Evolutionary conservation across 163 green algal genomes (phyloP).

Genomic region (Scenedesmus sp.): DNA sequence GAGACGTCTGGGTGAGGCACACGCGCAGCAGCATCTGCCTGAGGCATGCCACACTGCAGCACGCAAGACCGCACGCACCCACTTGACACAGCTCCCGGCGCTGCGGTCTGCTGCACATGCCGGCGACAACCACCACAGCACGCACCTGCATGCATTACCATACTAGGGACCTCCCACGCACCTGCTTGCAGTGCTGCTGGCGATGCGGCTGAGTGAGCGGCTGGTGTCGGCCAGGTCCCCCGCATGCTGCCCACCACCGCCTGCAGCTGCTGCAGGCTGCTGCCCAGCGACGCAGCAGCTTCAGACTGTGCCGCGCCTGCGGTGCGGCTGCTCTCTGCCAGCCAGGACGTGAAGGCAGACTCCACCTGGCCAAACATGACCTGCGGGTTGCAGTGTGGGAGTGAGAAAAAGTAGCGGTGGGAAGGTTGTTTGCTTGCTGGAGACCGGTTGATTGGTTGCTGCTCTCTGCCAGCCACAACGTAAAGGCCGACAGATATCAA

Average conservation of each 20-base stretch:
- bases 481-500: not conserved
- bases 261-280: slow-evolving; percentile 65
- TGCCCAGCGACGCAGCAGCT: slow-evolving; percentile 5
- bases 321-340: slow-evolving; percentile 32
- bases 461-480: not conserved
- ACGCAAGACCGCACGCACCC: no score
- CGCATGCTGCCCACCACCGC: slow-evolving; percentile 36
- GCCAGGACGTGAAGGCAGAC: slow-evolving; percentile 48
- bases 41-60: no score
- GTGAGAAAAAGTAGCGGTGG: not conserved
- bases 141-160: no score
- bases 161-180: not conserved
- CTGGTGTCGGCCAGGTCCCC: slow-evolving; percentile 33
- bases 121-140: no score
- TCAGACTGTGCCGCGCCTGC: not conserved
- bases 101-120: no score
- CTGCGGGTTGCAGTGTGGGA: not conserved
- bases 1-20: no score
- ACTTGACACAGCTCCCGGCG: no score
- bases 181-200: slow-evolving; percentile 30
- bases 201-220: slow-evolving; percentile 32
- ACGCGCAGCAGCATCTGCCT: no score
- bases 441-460: not conserved
- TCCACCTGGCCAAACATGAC: slow-evolving; percentile 72
- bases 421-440: not conserved